Percentiles rank a stretch among this genome's conserved stretches.
These are phyloP conservation scores for Podila epigama DNA, from an alignment of 192 early-diverging fungal species.

Conservation along the genomic window DNA sequence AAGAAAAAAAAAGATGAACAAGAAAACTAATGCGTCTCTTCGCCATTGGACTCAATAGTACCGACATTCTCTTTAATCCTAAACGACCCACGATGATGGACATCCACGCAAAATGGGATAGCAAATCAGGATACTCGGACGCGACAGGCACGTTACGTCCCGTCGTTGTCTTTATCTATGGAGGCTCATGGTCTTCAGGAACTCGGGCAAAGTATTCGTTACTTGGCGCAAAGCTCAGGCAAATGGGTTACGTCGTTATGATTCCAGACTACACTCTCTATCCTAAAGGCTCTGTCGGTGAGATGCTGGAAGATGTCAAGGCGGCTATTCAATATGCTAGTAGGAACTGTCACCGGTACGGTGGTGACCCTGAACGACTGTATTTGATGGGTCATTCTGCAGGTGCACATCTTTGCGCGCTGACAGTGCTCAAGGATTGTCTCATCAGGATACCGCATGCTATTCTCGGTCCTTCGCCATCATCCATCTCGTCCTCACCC, in stretches of 20 bases:
- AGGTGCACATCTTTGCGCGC: slow-evolving; percentile 26
- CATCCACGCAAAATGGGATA: slow-evolving; percentile 20
- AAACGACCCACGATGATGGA: slow-evolving; percentile 18
- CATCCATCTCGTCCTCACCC: not conserved
- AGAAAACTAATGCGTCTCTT: not conserved
- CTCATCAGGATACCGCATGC: not conserved
- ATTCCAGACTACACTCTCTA: slow-evolving; percentile 62
- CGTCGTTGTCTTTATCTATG: slow-evolving; percentile 60
- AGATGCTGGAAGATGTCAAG: slow-evolving; percentile 48
- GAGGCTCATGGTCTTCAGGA: slow-evolving; percentile 58
- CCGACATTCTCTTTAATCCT: slow-evolving; percentile 8
- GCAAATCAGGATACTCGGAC: not conserved
- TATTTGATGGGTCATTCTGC: slow-evolving; percentile 49
- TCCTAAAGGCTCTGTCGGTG: slow-evolving; percentile 34
- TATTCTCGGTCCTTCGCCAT: not conserved
- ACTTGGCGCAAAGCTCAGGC: slow-evolving; percentile 51
- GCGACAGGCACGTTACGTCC: slow-evolving; percentile 14
- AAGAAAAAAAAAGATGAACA: not conserved
- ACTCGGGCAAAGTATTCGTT: slow-evolving; percentile 47
- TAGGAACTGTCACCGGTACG: slow-evolving; percentile 22
- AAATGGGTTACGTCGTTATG: slow-evolving; percentile 56
- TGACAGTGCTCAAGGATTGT: slow-evolving; percentile 40
- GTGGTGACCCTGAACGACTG: slow-evolving; percentile 43
- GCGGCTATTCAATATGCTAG: slow-evolving; percentile 51
- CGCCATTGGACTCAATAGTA: not conserved